Evolutionary conservation across 2,329 filamentous ascomycete species (phyloP).

Genomic region (Davidsoniella eucalypti): DNA sequence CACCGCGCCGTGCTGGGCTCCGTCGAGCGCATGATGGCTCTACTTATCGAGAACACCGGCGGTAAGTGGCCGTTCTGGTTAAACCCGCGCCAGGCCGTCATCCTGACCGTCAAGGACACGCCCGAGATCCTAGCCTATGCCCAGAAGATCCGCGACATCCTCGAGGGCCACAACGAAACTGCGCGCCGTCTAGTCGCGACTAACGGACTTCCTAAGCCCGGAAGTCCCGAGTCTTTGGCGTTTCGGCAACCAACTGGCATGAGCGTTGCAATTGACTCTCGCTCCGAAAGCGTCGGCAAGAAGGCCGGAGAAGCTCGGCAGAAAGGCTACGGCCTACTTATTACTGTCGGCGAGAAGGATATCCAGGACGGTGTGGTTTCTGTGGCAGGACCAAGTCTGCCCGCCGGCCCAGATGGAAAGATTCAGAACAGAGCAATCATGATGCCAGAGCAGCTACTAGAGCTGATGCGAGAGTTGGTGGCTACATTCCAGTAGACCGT

Average conservation of each 20-base stretch:
- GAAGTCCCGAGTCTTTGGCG: constrained; percentile 2
- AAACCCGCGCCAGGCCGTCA: constrained; percentile 59
- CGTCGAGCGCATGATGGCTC: constrained; percentile 67
- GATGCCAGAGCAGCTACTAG: constrained; percentile 27
- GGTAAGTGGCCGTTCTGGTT: constrained; percentile 81
- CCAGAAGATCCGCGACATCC: constrained; percentile 29
- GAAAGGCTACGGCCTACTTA: constrained; percentile 57
- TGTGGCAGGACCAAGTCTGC: constrained; percentile 25
- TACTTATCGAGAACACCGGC: constrained; percentile 69
- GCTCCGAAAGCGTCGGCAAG: constrained; percentile 42
- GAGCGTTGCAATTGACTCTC: constrained; percentile 53
- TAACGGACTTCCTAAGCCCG: too few relatives aligned
- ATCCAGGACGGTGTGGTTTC: constrained; percentile 40
- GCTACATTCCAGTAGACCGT: constrained; percentile 29
- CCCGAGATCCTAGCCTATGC: constrained; percentile 35
- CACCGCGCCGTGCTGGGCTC: constrained; percentile 76
- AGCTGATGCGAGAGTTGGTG: constrained; percentile 29
- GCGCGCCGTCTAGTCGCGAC: constrained; percentile 10
- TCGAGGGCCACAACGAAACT: constrained; percentile 22
- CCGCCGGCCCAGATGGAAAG: constrained; percentile 12
- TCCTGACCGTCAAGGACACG: constrained; percentile 55
- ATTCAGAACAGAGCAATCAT: constrained; percentile 24
- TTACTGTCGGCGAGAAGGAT: constrained; percentile 55
- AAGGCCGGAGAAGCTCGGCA: constrained; percentile 58
- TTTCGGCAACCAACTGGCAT: constrained; percentile 42